Percentiles rank a stretch among this genome's conserved stretches.
Evolutionary conservation across 139 green algal species (phyloP).

Genomic region (Tetradesmus lagerheimii): DNA sequence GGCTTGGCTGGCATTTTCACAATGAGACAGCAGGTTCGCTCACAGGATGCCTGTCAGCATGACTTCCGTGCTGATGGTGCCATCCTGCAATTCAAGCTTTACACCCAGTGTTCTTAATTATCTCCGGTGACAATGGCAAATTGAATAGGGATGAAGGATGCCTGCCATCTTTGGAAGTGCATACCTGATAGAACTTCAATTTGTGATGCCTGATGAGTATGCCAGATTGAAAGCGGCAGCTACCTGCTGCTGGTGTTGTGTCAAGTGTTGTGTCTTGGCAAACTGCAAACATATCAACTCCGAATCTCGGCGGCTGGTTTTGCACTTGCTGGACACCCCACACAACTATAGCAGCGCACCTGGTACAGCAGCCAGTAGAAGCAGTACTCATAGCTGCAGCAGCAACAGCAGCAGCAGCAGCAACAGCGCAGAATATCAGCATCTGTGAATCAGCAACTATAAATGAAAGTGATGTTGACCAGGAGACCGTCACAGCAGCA

Average conservation of each 20-base stretch:
- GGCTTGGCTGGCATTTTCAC: background rate
- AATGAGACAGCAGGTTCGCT: slow-evolving; percentile 53
- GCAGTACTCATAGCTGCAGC: slow-evolving; percentile 86
- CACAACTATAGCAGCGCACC: background rate
- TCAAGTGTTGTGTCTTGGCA: too few species aligned
- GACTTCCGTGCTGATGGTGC: slow-evolving; percentile 81
- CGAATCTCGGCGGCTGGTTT: too few species aligned
- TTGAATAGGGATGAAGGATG: too few species aligned
- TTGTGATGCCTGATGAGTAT: too few species aligned
- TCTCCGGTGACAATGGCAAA: too few species aligned
- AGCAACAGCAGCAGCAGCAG: slow-evolving; percentile 54
- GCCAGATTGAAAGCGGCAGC: too few species aligned
- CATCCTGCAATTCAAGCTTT: slow-evolving; percentile 83
- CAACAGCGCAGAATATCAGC: slow-evolving; percentile 53
- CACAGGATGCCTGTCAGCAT: slow-evolving; percentile 91
- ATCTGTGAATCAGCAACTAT: background rate
- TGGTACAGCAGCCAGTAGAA: slow-evolving; percentile 52
- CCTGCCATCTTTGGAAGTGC: too few species aligned
- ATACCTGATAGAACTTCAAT: too few species aligned
- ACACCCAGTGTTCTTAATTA: too few species aligned
- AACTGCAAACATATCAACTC: too few species aligned
- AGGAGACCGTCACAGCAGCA: too few species aligned
- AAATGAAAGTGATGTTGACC: background rate
- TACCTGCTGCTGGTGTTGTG: too few species aligned
- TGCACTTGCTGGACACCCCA: background rate